Evolutionary conservation across 2,329 filamentous ascomycete genomes (phyloP), one percentile per base, ranked within the genome.

Genomic region (Colletotrichum somersetense): DNA sequence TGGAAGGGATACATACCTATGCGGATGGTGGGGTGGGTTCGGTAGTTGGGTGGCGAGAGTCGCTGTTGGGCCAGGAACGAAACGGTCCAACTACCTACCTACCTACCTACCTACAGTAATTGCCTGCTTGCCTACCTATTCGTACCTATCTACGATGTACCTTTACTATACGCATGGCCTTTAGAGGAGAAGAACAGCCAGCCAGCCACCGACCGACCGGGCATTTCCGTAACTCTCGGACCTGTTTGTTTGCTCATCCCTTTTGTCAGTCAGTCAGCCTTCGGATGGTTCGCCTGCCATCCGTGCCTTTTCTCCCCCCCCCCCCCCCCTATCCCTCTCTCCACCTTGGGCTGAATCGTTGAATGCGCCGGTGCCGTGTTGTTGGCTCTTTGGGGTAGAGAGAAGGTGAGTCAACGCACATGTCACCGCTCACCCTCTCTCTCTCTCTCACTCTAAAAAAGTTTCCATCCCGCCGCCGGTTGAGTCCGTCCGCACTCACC

Each of bases 1-100:
- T 30, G 3, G 52, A 38, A 63, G 46, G 58, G 68, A 50, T 68
- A 30, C 26, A 30, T 30, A 30, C 26, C 26, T 30, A 30, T 30
- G 2, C 26, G 26, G 26, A 30, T 30, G 26, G 26, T 30, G 26
- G 26, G 57, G 44, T 46, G 65, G 58, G 65, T 46, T 63, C 65
- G 69, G 69, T 72, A 68, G 58, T 72, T 72, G 64, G 58, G 69
- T 72, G 65, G 69, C 69, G 53, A 68, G 44, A 44, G 20, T 56
- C 38, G 58, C 42, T 62, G 69, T 69, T 72, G 65, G 66, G 46
- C 26, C 68, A 71, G 68, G 68, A 71, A 71, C 68, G 64, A 53
- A 56, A 56, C 53, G 53, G 53, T 18, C 30, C 26, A 35, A 71
- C 16, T 46, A 30, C 35, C 6, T 35, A 35, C 35, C 35, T 35